These are phyloP conservation scores for Rhodamnia argentea DNA, from an alignment of 345 rosid species.

Conservation along the genomic window DNA sequence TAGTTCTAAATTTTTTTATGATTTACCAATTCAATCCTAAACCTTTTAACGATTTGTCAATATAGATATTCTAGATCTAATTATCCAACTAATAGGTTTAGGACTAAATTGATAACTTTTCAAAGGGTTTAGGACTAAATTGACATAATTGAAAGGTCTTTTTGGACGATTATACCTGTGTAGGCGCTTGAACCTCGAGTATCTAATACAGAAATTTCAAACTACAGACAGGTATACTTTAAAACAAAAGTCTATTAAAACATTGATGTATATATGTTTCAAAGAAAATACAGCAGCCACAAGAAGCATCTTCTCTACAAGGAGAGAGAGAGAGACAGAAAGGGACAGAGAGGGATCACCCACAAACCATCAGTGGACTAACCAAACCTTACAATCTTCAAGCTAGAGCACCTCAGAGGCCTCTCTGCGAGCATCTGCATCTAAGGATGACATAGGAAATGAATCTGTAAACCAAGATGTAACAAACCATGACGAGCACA, in stretches of 20 bases:
- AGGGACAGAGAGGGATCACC: neutral
- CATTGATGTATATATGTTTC: neutral
- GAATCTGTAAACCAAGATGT: slow-evolving; percentile 74
- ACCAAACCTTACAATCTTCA: neutral
- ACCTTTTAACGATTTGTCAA: no score
- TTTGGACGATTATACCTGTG: no score
- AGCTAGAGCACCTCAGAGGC: neutral
- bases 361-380: neutral
- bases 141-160: no score
- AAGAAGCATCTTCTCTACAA: neutral
- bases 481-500: slow-evolving; percentile 58
- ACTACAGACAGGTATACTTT: neutral
- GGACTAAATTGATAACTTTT: no score
- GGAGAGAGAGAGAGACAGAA: neutral
- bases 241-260: neutral
- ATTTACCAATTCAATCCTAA: no score
- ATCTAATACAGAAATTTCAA: neutral
- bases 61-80: no score
- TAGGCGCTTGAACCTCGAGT: neutral
- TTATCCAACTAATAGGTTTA: no score
- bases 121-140: no score
- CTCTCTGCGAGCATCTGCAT: slow-evolving; percentile 54
- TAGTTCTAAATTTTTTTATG: no score
- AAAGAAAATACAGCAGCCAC: neutral
- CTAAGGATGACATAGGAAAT: slow-evolving; percentile 69